Evolutionary conservation across 768 basidiomycete species (phyloP).

Genomic region (Dacryopinax spathularia): DNA sequence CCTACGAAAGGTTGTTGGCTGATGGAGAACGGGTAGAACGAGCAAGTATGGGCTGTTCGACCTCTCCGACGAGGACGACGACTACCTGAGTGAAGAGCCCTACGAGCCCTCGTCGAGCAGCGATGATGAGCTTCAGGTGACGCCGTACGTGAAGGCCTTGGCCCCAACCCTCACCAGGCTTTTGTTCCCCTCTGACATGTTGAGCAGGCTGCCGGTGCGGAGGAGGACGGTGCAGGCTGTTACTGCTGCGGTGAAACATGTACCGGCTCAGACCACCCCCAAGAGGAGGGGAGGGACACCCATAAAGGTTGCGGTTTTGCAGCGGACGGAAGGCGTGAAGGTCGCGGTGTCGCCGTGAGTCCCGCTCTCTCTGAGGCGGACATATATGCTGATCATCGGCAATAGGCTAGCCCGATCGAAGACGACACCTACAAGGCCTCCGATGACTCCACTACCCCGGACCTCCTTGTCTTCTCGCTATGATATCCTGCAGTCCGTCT

Average conservation of each 20-base stretch:
- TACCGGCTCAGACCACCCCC: no score
- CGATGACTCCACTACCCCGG: neutral
- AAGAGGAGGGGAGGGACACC: no score
- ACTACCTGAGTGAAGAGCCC: neutral
- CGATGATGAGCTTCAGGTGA: neutral
- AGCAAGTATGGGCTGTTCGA: neutral
- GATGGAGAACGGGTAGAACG: neutral
- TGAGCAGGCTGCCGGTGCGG: neutral
- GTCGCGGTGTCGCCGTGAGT: neutral
- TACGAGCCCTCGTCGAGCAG: neutral
- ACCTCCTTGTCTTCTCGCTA: neutral
- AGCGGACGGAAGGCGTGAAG: no score
- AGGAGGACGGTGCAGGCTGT: no score
- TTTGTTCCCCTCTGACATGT: no score
- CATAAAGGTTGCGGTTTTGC: no score
- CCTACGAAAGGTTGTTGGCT: no score
- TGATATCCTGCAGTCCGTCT: neutral
- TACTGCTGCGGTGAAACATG: no score
- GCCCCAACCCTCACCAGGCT: no score
- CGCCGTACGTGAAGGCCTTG: neutral
- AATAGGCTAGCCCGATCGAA: neutral
- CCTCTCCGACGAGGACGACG: neutral
- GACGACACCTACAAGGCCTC: neutral
- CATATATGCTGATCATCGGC: neutral
- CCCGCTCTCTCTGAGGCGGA: neutral